Percentiles rank a stretch among this genome's conserved stretches.
Conservation (phyloP, 768 basidiomycete genomes). For the Leucocoprinus sp. region DNA sequence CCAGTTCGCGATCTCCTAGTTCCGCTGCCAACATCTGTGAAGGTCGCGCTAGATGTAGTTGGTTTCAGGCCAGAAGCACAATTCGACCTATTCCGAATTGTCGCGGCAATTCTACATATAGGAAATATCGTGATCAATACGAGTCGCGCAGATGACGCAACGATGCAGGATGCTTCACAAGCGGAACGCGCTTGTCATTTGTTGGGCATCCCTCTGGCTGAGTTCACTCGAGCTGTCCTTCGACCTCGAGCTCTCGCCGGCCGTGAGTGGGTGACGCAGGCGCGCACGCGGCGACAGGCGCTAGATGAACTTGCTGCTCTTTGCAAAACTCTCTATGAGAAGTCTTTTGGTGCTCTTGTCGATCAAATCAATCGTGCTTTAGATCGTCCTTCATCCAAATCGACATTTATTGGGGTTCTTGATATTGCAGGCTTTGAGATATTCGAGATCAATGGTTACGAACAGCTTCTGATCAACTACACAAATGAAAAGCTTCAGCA, state of each 20-base stretch:
- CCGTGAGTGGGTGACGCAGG: constrained; percentile 94
- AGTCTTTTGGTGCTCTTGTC: constrained; percentile 88
- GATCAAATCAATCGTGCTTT: constrained; percentile 93
- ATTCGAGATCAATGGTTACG: constrained; percentile 88
- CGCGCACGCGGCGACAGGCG: constrained; percentile 85
- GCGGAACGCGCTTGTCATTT: constrained; percentile 87
- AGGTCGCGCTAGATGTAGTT: constrained; percentile 78
- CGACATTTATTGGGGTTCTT: constrained; percentile 94
- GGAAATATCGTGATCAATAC: constrained; percentile 85
- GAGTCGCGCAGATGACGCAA: constrained; percentile 70
- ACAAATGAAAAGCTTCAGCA: constrained; percentile 99
- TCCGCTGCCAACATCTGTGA: constrained; percentile 22
- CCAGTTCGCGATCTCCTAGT: neutral
- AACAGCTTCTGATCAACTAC: constrained; percentile 97
- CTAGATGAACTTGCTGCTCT: constrained; percentile 85
- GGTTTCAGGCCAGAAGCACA: constrained; percentile 84
- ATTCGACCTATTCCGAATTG: constrained; percentile 85
- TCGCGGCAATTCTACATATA: constrained; percentile 90
- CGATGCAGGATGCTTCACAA: constrained; percentile 75
- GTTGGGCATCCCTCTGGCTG: constrained; percentile 77
- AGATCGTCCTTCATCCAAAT: constrained; percentile 85
- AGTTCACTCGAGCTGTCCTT: constrained; percentile 83
- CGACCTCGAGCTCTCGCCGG: constrained; percentile 90
- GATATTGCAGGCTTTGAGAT: constrained; percentile 99
- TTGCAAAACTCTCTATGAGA: constrained; percentile 96